A percentile compares a stretch with the other conserved stretches of the same genome.
These are phyloP conservation scores for Lactarius tabidus DNA, from an alignment of 768 basidiomycete genomes.

Conservation along the genomic window DNA sequence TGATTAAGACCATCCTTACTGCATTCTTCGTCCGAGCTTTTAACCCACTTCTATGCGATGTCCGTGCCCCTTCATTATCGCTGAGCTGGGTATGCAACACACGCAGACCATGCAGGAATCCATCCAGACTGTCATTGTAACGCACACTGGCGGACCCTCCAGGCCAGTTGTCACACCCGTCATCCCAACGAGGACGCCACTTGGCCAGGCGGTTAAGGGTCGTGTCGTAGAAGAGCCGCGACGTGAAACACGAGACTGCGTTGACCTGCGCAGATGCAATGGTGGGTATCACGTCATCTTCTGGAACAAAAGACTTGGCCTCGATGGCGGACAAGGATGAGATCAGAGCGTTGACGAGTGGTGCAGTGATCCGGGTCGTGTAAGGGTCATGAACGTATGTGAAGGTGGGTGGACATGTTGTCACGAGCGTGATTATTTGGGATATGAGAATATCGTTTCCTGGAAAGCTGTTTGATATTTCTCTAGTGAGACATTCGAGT, in stretches of 20 bases:
- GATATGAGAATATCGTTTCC: slow-evolving; percentile 27
- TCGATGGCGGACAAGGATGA: slow-evolving; percentile 26
- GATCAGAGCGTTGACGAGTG: slow-evolving; percentile 41
- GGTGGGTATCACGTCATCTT: slow-evolving; percentile 21
- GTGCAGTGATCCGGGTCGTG: slow-evolving; percentile 44
- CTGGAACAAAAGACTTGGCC: background rate
- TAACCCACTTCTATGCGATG: slow-evolving; percentile 18
- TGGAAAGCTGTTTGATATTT: slow-evolving; percentile 24
- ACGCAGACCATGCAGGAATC: slow-evolving; percentile 64
- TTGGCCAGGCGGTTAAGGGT: slow-evolving; percentile 56
- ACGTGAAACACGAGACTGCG: slow-evolving; percentile 55
- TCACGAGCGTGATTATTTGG: slow-evolving; percentile 32
- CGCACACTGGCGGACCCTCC: slow-evolving; percentile 37
- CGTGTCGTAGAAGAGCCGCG: slow-evolving; percentile 62
- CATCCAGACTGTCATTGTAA: slow-evolving; percentile 64
- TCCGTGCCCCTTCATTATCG: background rate
- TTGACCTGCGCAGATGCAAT: slow-evolving; percentile 48
- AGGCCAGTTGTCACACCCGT: slow-evolving; percentile 59
- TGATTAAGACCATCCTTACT: slow-evolving; percentile 51
- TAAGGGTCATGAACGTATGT: slow-evolving; percentile 61
- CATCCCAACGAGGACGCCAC: slow-evolving; percentile 55
- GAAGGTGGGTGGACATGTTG: slow-evolving; percentile 52
- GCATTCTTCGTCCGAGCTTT: slow-evolving; percentile 35
- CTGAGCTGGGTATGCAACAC: slow-evolving; percentile 33
- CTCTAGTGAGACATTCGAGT: slow-evolving; percentile 19